These are phyloP conservation scores for Coccomyxa subellipsoidea DNA, from an alignment of 163 green algal genomes.

Conservation along the genomic window DNA sequence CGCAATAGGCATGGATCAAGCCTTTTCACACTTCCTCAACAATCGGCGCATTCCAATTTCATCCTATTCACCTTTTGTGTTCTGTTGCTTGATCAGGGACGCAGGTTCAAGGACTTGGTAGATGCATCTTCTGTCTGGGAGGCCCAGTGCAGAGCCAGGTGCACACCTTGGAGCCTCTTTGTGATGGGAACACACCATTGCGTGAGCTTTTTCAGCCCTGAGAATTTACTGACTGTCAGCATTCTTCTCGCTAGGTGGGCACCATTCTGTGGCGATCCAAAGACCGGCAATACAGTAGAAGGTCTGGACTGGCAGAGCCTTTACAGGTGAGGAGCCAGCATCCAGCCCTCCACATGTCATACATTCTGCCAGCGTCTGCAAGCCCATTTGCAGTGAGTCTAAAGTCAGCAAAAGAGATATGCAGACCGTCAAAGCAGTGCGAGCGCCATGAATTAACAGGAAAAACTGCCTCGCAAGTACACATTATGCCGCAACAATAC, in stretches of 20 bases:
- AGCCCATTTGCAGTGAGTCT: no score
- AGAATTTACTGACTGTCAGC: neutral
- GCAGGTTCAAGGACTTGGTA: neutral
- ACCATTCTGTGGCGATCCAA: neutral
- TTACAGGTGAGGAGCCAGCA: neutral
- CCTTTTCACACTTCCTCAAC: neutral
- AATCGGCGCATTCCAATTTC: neutral
- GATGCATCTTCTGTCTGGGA: neutral
- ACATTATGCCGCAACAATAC: no score
- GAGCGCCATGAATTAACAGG: no score
- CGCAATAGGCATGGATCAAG: neutral
- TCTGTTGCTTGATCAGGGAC: neutral
- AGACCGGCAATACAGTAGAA: neutral
- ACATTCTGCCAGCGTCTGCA: no score
- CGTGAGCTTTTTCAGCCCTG: neutral
- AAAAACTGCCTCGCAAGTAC: no score
- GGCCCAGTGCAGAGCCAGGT: neutral
- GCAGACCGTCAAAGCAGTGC: no score
- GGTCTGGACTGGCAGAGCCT: neutral
- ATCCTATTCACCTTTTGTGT: neutral
- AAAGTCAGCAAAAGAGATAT: no score
- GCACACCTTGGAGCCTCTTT: neutral
- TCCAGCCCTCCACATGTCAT: neutral
- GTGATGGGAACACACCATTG: neutral
- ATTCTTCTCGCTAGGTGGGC: neutral